Base-by-base conservation (phyloP, 768 basidiomycete genomes). In the Epithele typhae region DNA sequence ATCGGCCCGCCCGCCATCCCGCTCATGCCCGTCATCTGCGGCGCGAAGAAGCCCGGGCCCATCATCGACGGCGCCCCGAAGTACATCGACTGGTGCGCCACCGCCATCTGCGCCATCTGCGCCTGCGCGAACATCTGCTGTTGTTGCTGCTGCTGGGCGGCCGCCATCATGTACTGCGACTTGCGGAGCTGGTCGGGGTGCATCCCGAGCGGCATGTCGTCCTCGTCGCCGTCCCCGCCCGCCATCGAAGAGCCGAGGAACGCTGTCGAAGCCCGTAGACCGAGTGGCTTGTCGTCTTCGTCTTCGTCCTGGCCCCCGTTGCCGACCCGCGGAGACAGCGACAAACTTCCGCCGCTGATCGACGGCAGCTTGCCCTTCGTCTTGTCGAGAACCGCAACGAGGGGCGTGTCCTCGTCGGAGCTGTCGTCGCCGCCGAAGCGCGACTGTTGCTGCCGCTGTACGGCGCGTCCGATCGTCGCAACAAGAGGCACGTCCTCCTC, bases 401-500 rank as follows among this genome's bases (percentile, higher is more conserved):
- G 65, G 4, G 90, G 90, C 48, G 75, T 71, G 54, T 87, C 87
- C 54, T 87, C 85, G 51, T 87, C 85, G 1, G 83, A 64, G 11
- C 62, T 65, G 58, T 59, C 49, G 58, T 51, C 27, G 56, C 46
- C 48, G 48, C 57, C 37, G 58, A 60, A 27, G 65, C 56, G 46
- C n/a, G 46, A 39, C 7, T 46, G 60, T 9, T 65, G 67, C 21
- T 64, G 68, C 38, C 80, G 76, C 48, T 74, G 73, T 18, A 66
- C 66, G n/a, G 73, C 79, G 27, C 77, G 76, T 45, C 71, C 68
- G n/a, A 81, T 68, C 7, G 84, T 78, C 2, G 77, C 78, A 21
- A 81, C 78, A 8, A 92, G 71, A 3, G 91, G 91, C 35, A 90
- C 54, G 65, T 92, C 89, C 53, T 92, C 89, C 43, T 89, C 89